Evolutionary conservation across 176 grass and related monocot species (phyloP).

Genomic region (Avena eriantha): DNA sequence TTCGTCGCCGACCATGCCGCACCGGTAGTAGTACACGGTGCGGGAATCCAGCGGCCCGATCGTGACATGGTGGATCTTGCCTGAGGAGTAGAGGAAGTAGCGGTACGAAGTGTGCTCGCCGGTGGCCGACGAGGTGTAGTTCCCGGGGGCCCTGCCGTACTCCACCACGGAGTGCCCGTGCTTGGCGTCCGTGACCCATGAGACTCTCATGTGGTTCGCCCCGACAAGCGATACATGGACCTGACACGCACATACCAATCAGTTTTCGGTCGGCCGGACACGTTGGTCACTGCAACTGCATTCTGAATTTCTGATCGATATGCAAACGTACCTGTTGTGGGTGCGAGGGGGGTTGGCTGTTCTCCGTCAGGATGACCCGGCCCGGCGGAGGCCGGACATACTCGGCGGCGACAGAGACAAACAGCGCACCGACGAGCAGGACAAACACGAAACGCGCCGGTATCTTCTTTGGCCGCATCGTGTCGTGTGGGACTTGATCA

Average conservation of each 20-base stretch:
- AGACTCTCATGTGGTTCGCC: conserved; percentile 55
- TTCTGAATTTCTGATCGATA: background rate
- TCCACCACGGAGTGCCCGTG: conserved; percentile 62
- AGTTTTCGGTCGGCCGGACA: background rate
- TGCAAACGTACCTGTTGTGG: conserved; percentile 76
- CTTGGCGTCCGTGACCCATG: conserved; percentile 82
- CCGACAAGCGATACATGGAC: conserved; percentile 73
- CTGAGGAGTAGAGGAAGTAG: conserved; percentile 88
- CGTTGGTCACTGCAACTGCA: background rate
- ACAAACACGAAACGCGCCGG: background rate
- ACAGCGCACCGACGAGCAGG: background rate
- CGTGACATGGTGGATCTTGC: conserved; percentile 91
- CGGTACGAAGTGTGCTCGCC: conserved; percentile 78
- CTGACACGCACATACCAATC: conserved; percentile 27
- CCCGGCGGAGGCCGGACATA: conserved; percentile 63
- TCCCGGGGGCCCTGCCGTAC: conserved; percentile 59
- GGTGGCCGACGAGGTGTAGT: conserved; percentile 54
- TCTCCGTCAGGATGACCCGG: conserved; percentile 56
- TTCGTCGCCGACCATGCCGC: conserved; percentile 60
- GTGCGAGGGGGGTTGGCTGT: conserved; percentile 53
- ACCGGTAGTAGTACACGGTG: conserved; percentile 86
- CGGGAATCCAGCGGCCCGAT: conserved; percentile 75
- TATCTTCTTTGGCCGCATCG: background rate
- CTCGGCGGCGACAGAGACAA: background rate
- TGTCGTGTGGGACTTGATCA: background rate